Base-by-base conservation (phyloP, 495 filamentous ascomycete species). In the Podospora conica region DNA sequence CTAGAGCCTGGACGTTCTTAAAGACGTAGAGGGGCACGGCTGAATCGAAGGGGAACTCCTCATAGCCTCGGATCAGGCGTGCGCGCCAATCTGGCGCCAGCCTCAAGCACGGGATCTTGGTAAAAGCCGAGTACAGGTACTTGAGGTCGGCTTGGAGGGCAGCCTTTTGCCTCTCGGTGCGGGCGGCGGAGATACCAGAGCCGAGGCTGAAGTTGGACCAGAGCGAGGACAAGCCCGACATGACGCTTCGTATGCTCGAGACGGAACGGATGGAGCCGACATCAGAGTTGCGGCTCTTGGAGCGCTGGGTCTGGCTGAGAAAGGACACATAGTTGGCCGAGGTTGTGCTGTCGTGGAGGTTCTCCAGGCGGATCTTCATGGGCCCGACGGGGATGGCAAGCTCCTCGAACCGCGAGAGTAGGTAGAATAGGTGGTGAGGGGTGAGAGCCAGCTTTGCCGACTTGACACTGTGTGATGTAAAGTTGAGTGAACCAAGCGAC, bases 11-110 rank as follows among this genome's bases (percentile, higher is more conserved):
- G 58, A 97, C 78, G 71, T 98, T 98, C 81, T 98, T 98, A 84
- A 98, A 98, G 25, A 90, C 89, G 75, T 92, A 88, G 11, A 98
- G 80, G 20, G 95, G 95, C 25, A 98, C 95, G n/a, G 95, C 95
- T 53, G 91, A 95, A 74, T 98, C 95, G 76, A 98, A 97, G 3
- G 95, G 95, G 72, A 98, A 98, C 73, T 97, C 95, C 76, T 98
- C 95, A 73, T 93, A 98, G 29, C 93, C 94, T 65, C 87, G 84
- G 68, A 98, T 96, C 70, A 96, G 78, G 54, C 89, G 87, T 40
- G 93, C 92, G 58, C 91, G 90, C 77, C 91, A 91, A 76, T 98
- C 95, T 9, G 93, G 93, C 57, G 93, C 87, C 59, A 98, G 80
- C 64, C 89, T 87, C 55, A 98, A 81, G 70, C 90, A 96, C 3